phyloP scores from a whole-genome alignment of 805 yeast species.

The Candida caryicola region DNA sequence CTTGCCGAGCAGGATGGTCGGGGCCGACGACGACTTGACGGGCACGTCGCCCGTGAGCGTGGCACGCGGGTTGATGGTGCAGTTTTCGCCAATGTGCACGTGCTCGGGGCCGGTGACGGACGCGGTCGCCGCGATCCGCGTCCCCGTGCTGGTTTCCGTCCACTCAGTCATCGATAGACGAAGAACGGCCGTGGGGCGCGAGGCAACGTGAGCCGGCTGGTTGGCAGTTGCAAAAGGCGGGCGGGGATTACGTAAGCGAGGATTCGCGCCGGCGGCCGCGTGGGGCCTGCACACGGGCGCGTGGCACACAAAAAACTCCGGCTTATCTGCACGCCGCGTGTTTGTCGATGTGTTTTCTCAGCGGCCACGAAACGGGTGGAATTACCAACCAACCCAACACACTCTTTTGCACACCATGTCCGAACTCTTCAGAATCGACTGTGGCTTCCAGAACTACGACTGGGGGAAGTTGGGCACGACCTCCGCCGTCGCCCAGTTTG shows the following conservation, averaged over 20 bases:
- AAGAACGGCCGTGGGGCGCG: too few species aligned
- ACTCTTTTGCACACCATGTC: constrained; percentile 19
- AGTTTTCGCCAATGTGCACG: constrained; percentile 46
- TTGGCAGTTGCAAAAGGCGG: too few species aligned
- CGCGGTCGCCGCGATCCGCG: constrained; percentile 46
- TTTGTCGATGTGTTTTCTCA: too few species aligned
- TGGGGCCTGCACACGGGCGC: too few species aligned
- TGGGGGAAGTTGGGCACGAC: constrained; percentile 65
- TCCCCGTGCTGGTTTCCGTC: constrained; percentile 52
- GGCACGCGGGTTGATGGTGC: constrained; percentile 41
- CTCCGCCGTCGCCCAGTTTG: constrained; percentile 89
- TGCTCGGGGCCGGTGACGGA: constrained; percentile 40
- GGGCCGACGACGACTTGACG: constrained; percentile 7
- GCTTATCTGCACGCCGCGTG: neutral
- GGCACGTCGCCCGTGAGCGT: constrained; percentile 32
- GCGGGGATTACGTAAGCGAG: too few species aligned
- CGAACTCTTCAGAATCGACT: constrained; percentile 38
- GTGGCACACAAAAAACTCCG: neutral
- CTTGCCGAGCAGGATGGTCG: constrained; percentile 45
- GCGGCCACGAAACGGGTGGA: too few species aligned
- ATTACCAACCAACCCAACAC: too few species aligned
- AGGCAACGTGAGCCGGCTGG: too few species aligned
- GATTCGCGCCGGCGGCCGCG: too few species aligned
- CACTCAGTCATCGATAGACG: constrained; percentile 19
- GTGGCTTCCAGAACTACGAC: constrained; percentile 61